Conservation (phyloP, 768 basidiomycete species). For the Rhizopogon roseolus region DNA sequence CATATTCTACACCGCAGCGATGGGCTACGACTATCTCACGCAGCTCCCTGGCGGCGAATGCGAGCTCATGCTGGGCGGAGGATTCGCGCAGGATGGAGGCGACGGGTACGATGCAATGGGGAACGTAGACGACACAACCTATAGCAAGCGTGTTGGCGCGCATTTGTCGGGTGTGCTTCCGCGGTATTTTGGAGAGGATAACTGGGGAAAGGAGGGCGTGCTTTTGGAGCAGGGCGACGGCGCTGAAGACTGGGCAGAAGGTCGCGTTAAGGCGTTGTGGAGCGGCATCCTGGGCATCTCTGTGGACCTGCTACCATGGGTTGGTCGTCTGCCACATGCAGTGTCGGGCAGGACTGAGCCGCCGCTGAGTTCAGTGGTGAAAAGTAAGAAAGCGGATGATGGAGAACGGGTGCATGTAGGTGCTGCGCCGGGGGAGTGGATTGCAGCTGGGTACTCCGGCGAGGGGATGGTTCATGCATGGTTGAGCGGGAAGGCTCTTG, state of each 20-base stretch:
- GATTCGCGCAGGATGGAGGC: slow-evolving; percentile 32
- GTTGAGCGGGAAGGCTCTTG: slow-evolving; percentile 58
- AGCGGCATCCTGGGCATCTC: slow-evolving; percentile 63
- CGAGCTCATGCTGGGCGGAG: slow-evolving; percentile 65
- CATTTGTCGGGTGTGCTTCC: slow-evolving; percentile 44
- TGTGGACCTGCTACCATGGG: slow-evolving; percentile 61
- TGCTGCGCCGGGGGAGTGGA: slow-evolving; percentile 60
- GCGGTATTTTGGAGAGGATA: slow-evolving; percentile 44
- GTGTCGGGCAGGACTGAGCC: slow-evolving; percentile 37
- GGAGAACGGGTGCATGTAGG: not conserved
- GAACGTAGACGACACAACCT: slow-evolving; percentile 32
- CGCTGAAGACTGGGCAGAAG: slow-evolving; percentile 30
- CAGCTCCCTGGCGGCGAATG: slow-evolving; percentile 43
- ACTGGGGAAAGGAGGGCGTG: slow-evolving; percentile 36
- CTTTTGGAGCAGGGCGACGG: slow-evolving; percentile 5
- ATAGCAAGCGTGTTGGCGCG: slow-evolving; percentile 23
- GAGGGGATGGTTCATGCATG: slow-evolving; percentile 76
- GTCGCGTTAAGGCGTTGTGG: slow-evolving; percentile 54
- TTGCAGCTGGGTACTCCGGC: slow-evolving; percentile 65
- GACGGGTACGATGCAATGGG: slow-evolving; percentile 31
- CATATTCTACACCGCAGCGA: slow-evolving; percentile 44
- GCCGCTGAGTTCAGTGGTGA: slow-evolving; percentile 8
- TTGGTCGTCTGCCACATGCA: slow-evolving; percentile 53
- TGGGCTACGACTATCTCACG: slow-evolving; percentile 63
- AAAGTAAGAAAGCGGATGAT: not conserved